Base-by-base conservation (phyloP, 179 eudicot genomes). In the Beta lomatogona region DNA sequence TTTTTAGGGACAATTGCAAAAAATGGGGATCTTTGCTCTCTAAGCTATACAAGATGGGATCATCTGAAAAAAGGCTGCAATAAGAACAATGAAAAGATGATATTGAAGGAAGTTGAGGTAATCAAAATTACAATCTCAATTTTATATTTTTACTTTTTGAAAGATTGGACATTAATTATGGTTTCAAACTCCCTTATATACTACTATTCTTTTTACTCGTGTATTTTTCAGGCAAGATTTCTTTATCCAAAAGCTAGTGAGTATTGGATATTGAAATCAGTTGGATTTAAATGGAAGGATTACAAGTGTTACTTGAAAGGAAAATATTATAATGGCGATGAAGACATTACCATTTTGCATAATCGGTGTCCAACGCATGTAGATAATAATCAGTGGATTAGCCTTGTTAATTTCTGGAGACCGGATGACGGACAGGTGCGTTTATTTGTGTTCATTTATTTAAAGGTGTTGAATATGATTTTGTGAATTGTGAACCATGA, bases 31-130 rank as follows among this genome's bases (percentile, higher is more conserved):
- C 59, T 77, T 13, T 76, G 70, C 55, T 71, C 74, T 3, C 54
- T 71, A 9, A 45, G 45, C 19, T 71, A 71, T 19, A 71, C 76
- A 12, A n/a, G 75, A 53, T 72, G 59, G 76, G 31, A 72, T 72
- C 18, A 16, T 48, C 5, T 72, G 36, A 72, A 72, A 13, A 48
- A 72, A 21, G 76, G 59, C 4, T n/a, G 16, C 18, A 72, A 72
- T 13, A 53, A 15, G 52, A 50, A 52, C 3, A 72, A 72, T 48
- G 3, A 72, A 22, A 25, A 3, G 21, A 21, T 72, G 58, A 77
- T 77, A 77, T 13, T 77, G 11, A 63, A 77, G 12, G 79, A 77
- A 63, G 79, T 76, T 11, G n/a, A 76, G 78, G 78, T 76, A 36
- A 36, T 36, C 41, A 76, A 28, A 48, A 3, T 4, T 72, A 19